A percentile compares a stretch with the other conserved stretches of the same genome.
Conservation (phyloP, 1,284 basidiomycete species). For the Pseudozyma flocculosa region DNA sequence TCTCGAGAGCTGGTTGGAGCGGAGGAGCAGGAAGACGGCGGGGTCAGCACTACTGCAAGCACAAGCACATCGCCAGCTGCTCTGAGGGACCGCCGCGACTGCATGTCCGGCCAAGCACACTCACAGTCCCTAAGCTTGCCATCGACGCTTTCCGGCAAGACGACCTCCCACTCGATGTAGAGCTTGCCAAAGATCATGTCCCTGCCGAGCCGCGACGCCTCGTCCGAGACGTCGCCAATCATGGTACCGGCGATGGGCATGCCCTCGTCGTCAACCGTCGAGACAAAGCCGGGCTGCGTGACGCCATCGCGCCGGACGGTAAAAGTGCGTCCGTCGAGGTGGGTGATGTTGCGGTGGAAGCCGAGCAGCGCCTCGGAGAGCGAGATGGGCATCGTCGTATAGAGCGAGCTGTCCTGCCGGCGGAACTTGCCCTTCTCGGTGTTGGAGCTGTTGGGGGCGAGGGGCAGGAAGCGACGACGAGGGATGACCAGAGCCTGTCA, state of each 20-base stretch:
- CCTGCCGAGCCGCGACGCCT: slow-evolving; percentile 16
- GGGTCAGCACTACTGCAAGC: too few relatives aligned
- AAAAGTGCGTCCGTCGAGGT: slow-evolving; percentile 51
- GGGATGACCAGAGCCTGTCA: too few relatives aligned
- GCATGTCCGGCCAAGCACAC: too few relatives aligned
- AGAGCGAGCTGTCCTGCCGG: slow-evolving; percentile 45
- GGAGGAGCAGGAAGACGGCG: too few relatives aligned
- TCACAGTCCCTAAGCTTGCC: slow-evolving; percentile 30
- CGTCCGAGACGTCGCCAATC: slow-evolving; percentile 18
- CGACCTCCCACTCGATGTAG: slow-evolving; percentile 50
- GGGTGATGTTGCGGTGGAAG: slow-evolving; percentile 45
- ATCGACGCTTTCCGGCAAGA: slow-evolving; percentile 43
- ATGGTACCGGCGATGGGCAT: slow-evolving; percentile 46
- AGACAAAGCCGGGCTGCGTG: slow-evolving; percentile 51
- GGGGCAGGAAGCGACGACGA: neutral
- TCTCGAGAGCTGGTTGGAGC: too few relatives aligned
- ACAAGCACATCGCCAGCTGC: too few relatives aligned
- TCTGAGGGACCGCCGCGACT: too few relatives aligned
- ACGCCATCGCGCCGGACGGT: slow-evolving; percentile 35
- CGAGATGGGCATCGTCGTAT: slow-evolving; percentile 46
- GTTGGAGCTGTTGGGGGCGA: slow-evolving; percentile 11
- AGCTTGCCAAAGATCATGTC: slow-evolving; percentile 45
- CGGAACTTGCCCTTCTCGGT: slow-evolving; percentile 42
- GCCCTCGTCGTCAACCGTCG: slow-evolving; percentile 43
- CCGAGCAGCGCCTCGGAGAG: slow-evolving; percentile 54